A percentile compares a stretch with the other conserved stretches of the same genome.
These are phyloP conservation scores for Tetrapisispora iriomotensis DNA, from an alignment of 805 yeast genomes.

Conservation along the genomic window DNA sequence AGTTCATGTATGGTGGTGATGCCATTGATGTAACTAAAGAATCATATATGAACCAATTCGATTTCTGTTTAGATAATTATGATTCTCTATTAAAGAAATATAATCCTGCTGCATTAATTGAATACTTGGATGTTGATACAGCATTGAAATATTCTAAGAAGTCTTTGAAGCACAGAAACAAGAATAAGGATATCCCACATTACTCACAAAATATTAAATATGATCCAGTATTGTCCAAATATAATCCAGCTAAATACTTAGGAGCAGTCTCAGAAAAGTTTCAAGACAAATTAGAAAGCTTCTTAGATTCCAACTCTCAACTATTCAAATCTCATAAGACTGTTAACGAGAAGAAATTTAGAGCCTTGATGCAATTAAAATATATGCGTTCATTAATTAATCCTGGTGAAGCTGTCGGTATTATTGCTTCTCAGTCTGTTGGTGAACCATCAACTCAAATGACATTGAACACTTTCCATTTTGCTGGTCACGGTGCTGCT, in stretches of 20 bases:
- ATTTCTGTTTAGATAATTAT: constrained; percentile 86
- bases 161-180: constrained; percentile 59
- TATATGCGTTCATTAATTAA: constrained; percentile 91
- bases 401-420: constrained; percentile 98
- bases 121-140: constrained; percentile 71
- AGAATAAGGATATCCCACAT: constrained; percentile 54
- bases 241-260: constrained; percentile 78
- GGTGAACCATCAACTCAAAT: constrained; percentile 99
- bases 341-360: constrained; percentile 68
- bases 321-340: constrained; percentile 43
- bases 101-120: constrained; percentile 64
- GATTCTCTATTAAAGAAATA: constrained; percentile 78
- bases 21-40: constrained; percentile 90
- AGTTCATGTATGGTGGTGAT: constrained; percentile 97
- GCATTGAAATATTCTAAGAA: constrained; percentile 79
- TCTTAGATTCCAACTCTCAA: constrained; percentile 45
- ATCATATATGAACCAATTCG: constrained; percentile 86
- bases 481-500: constrained; percentile 99
- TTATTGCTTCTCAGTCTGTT: constrained; percentile 93
- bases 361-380: constrained; percentile 94
- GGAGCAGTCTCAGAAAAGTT: constrained; percentile 91
- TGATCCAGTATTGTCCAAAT: constrained; percentile 82
- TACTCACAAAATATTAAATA: constrained; percentile 53
- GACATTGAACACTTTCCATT: constrained; percentile 95
- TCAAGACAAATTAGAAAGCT: constrained; percentile 67